phyloP scores from a whole-genome alignment of 2,329 filamentous ascomycete species.

The Botrytis aclada region DNA sequence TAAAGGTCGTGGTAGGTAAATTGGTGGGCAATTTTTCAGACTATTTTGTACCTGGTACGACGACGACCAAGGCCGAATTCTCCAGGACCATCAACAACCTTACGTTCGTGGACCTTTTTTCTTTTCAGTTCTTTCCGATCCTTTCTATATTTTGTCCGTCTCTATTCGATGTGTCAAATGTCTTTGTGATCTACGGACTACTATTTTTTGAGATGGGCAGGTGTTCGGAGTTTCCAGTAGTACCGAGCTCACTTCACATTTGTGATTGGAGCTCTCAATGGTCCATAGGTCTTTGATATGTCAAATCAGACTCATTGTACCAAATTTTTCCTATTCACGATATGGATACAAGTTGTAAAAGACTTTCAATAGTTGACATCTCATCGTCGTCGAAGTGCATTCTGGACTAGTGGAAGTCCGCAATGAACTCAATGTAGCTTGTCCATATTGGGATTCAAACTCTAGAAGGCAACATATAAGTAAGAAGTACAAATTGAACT shows the following conservation, averaged over 20 bases:
- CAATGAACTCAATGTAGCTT: neutral
- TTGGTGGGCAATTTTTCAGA: conserved; percentile 34
- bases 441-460: neutral
- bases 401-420: neutral
- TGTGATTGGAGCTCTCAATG: neutral
- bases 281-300: no score
- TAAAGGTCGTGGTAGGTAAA: conserved; percentile 21
- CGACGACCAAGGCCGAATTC: conserved; percentile 42
- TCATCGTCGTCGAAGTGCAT: neutral
- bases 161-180: neutral
- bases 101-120: conserved; percentile 39
- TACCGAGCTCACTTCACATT: neutral
- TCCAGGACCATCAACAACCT: conserved; percentile 44
- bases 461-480: neutral
- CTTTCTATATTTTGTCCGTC: neutral
- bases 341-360: neutral
- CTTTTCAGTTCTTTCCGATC: neutral
- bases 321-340: neutral
- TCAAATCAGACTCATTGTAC: neutral
- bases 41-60: conserved; percentile 40
- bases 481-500: neutral
- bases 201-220: neutral
- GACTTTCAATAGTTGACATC: neutral
- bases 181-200: neutral
- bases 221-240: neutral